Conservation (phyloP, 2,329 filamentous ascomycete species). For the Herpotrichia juniperi region DNA sequence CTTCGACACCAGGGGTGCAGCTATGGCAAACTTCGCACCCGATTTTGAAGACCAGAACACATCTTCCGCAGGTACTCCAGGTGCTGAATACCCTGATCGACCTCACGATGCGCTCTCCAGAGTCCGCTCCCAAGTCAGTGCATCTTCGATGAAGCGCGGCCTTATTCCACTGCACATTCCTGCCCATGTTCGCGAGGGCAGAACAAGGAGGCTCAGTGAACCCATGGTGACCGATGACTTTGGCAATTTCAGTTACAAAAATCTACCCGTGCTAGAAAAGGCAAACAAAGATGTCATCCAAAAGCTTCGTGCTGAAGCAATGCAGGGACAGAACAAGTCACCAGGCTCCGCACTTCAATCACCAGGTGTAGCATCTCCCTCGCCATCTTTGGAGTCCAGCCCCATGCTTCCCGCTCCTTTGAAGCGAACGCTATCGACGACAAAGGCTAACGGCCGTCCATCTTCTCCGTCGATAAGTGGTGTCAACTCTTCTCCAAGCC, state of each 20-base stretch:
- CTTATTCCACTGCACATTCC: conserved; percentile 96
- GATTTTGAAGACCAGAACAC: conserved; percentile 90
- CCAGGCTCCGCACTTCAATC: conserved; percentile 48
- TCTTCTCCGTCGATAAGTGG: conserved; percentile 86
- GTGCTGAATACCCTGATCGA: conserved; percentile 81
- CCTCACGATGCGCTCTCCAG: conserved; percentile 94
- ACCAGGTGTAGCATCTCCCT: conserved; percentile 56
- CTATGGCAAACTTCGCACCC: conserved; percentile 88
- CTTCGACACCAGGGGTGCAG: conserved; percentile 90
- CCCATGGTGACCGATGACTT: conserved; percentile 91
- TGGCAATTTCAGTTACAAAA: conserved; percentile 96
- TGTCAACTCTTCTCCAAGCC: conserved; percentile 83
- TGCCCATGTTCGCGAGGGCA: conserved; percentile 90
- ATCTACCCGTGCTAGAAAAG: conserved; percentile 92
- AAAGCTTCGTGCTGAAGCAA: conserved; percentile 88
- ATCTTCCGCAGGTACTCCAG: conserved; percentile 71
- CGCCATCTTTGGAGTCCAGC: conserved; percentile 80
- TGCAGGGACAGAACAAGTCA: conserved; percentile 68
- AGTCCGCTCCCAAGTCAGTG: conserved; percentile 82
- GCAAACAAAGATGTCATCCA: conserved; percentile 99
- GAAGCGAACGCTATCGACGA: conserved; percentile 82
- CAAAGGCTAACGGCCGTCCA: conserved; percentile 73
- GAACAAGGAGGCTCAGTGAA: conserved; percentile 87
- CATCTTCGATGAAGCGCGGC: conserved; percentile 82
- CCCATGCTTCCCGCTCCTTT: conserved; percentile 80